These are phyloP conservation scores for Penstemon newberryi DNA, from an alignment of 257 asterid genomes.

Conservation along the genomic window DNA sequence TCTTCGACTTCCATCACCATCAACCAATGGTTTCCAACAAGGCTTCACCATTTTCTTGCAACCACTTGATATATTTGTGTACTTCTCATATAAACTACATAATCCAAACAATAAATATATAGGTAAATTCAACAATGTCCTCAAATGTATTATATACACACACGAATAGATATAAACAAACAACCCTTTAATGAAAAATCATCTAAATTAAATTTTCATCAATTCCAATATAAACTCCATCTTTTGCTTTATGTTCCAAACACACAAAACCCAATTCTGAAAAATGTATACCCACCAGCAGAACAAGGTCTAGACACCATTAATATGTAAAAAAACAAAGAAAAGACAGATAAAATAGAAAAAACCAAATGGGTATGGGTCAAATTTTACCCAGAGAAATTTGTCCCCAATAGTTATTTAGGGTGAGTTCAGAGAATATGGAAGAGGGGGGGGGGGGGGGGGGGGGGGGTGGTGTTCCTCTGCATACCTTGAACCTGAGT, in stretches of 20 bases:
- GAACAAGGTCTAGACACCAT: conserved; percentile 75
- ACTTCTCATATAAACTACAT: conserved; percentile 35
- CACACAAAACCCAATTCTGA: conserved; percentile 49
- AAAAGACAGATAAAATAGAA: conserved; percentile 28
- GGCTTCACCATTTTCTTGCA: conserved; percentile 61
- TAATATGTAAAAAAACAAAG: conserved; percentile 43
- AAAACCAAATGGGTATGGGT: conserved; percentile 79
- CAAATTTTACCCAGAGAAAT: conserved; percentile 34
- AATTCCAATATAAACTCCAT: conserved; percentile 47
- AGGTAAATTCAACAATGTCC: conserved; percentile 14
- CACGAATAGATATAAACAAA: neutral
- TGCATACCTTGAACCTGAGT: conserved; percentile 91
- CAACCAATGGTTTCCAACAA: conserved; percentile 81
- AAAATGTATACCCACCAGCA: conserved; percentile 61
- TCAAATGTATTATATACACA: neutral
- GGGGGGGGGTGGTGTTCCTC: conserved; percentile 12
- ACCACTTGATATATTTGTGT: conserved; percentile 18
- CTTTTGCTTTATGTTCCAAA: conserved; percentile 44
- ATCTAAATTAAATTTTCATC: conserved; percentile 43
- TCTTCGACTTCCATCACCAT: conserved; percentile 61
- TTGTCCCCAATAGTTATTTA: conserved; percentile 46
- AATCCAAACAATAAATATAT: conserved; percentile 24
- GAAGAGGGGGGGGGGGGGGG: conserved; percentile 31
- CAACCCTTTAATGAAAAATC: conserved; percentile 15
- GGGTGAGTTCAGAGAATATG: conserved; percentile 67